phyloP scores from a whole-genome alignment of 2,329 filamentous ascomycete species.

The Aspergillus phoenicis region DNA sequence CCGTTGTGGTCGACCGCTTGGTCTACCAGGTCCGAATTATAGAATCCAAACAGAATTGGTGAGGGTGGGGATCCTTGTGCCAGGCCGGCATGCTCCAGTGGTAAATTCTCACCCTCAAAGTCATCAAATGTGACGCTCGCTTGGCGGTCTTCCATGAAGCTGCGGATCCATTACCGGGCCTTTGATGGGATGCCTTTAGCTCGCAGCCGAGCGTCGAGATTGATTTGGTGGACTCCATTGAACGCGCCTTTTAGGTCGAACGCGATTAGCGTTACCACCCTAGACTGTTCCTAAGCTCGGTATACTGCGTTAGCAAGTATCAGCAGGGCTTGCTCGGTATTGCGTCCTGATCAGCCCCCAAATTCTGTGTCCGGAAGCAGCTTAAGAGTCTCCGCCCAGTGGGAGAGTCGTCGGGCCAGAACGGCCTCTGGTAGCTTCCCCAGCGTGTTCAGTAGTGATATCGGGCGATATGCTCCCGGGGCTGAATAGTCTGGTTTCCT shows the following conservation, averaged over 20 bases:
- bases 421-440: slow-evolving; percentile 27
- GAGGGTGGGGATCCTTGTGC: slow-evolving; percentile 36
- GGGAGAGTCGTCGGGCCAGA: slow-evolving; percentile 21
- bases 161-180: slow-evolving; percentile 18
- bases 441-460: slow-evolving; percentile 30
- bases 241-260: slow-evolving; percentile 26
- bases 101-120: slow-evolving; percentile 12
- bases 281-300: slow-evolving; percentile 17
- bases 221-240: slow-evolving; percentile 22
- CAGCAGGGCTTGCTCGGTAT: slow-evolving; percentile 27
- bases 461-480: slow-evolving; percentile 28
- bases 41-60: slow-evolving; percentile 40
- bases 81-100: slow-evolving; percentile 18
- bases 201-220: slow-evolving; percentile 6
- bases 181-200: slow-evolving; percentile 3
- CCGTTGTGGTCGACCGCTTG: slow-evolving; percentile 21
- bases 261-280: slow-evolving; percentile 21
- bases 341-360: slow-evolving; percentile 21
- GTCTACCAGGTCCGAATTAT: slow-evolving; percentile 42
- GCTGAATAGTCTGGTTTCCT: slow-evolving; percentile 29
- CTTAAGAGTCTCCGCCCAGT: slow-evolving; percentile 20
- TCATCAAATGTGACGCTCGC: slow-evolving; percentile 23
- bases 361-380: slow-evolving; percentile 30
- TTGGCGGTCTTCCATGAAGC: slow-evolving; percentile 21
- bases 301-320: slow-evolving; percentile 23